phyloP scores from a whole-genome alignment of 768 basidiomycete genomes.

The Mycena indigotica region DNA sequence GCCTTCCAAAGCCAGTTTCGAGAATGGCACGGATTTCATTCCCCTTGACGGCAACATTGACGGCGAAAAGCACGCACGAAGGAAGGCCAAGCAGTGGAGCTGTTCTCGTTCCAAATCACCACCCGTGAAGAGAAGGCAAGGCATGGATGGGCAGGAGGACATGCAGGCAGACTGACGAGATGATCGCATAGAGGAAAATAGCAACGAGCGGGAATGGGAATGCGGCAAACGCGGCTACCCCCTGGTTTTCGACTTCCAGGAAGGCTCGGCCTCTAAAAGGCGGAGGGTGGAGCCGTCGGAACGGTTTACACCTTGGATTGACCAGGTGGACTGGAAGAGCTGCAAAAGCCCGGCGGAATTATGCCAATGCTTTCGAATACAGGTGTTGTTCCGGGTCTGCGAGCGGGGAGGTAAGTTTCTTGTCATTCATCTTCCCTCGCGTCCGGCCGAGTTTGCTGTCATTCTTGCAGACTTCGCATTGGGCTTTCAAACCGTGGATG shows the following conservation, averaged over 20 bases:
- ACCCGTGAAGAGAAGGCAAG: background rate
- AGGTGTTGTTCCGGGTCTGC: no score
- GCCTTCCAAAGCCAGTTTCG: no score
- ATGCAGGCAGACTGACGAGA: constrained; percentile 20
- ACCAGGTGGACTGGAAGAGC: constrained; percentile 66
- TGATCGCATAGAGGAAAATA: constrained; percentile 9
- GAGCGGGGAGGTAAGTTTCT: no score
- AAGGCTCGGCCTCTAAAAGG: constrained; percentile 55
- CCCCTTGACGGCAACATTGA: background rate
- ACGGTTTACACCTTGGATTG: constrained; percentile 72
- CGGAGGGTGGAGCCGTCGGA: constrained; percentile 53
- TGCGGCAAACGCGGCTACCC: constrained; percentile 52
- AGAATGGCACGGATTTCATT: constrained; percentile 6
- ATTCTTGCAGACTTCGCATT: no score
- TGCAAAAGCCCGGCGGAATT: constrained; percentile 83
- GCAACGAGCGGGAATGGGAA: constrained; percentile 23
- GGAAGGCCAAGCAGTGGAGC: background rate
- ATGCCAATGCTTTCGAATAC: no score
- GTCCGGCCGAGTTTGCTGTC: no score
- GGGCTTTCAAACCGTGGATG: no score
- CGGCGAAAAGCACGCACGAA: background rate
- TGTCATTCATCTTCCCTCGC: no score
- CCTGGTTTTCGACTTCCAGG: constrained; percentile 45
- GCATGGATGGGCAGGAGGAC: constrained; percentile 6
- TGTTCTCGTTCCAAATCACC: constrained; percentile 1